Base-by-base conservation (phyloP, 176 grass and related monocot genomes). In the Hyparrhenia diplandra region DNA sequence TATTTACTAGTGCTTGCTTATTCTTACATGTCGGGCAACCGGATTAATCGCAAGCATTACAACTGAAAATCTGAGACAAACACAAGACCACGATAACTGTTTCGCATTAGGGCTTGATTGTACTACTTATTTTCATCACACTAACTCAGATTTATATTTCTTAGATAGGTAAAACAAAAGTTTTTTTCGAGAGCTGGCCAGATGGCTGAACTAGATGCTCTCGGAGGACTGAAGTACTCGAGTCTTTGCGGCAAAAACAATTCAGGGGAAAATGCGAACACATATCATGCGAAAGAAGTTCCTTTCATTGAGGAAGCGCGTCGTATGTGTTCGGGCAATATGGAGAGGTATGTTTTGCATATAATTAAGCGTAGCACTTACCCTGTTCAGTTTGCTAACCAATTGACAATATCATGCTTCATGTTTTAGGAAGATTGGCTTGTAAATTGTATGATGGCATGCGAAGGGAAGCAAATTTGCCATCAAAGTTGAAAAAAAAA, bases 191-290 rank as follows among this genome's bases (percentile, higher is more conserved):
- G 97, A 96, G 97, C 97, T 27, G 97, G 97, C 62, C 97, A 99
- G 87, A 99, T 99, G 97, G 93, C 97, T 65, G 90, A 99, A 77
- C 84, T 99, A 89, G 97, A 99, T 87, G 91, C 97, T 77, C 97
- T 77, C 81, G 90, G 83, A 93, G 97, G 91, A 92, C 93, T 41
- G 97, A 99, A 92, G 89, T 99, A 69, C 92, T 99, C 67, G n/a
- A 91, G 88, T 88, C 60, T n/a, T 4, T 67, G 92, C 92, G 13
- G 96, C 96, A 85, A 99, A 95, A 76, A 88, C 86, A 80, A 93
- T 99, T 88, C 96, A 99, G 84, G 75, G 90, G 65, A 94, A 99
- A 82, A 93, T 99, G 82, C 82, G 90, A 29, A 99, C 96, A 66
- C 86, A 95, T 91, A 89, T 99, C 69, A 89, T 92, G 87, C 71